These are phyloP conservation scores for Amanita thiersii DNA, from an alignment of 768 basidiomycete species.

Conservation along the genomic window DNA sequence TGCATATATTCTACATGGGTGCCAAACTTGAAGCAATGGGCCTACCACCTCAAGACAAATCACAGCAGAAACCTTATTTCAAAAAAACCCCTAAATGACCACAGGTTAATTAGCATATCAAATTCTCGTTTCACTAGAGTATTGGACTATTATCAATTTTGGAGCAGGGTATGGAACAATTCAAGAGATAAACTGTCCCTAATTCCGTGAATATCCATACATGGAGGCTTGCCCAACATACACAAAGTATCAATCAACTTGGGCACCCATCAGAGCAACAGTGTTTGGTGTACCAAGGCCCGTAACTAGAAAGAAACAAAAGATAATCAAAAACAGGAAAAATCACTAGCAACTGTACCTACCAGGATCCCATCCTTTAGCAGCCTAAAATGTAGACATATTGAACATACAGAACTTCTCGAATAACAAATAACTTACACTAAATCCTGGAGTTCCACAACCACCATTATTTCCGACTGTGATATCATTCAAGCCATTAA, in stretches of 20 bases:
- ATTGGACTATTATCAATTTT: neutral
- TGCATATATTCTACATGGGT: conserved; percentile 76
- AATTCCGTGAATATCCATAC: neutral
- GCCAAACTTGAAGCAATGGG: conserved; percentile 87
- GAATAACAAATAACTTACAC: conserved; percentile 30
- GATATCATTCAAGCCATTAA: conserved; percentile 46
- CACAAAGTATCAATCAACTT: no score
- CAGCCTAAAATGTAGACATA: conserved; percentile 26
- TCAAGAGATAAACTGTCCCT: conserved; percentile 57
- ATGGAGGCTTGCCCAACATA: no score
- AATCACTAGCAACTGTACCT: conserved; percentile 13
- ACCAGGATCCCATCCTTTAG: conserved; percentile 55
- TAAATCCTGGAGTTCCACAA: conserved; percentile 61
- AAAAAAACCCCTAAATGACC: conserved; percentile 71
- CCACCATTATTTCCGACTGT: conserved; percentile 46
- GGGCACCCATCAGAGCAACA: conserved; percentile 29
- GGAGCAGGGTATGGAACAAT: conserved; percentile 83
- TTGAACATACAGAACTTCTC: neutral
- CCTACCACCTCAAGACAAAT: conserved; percentile 47
- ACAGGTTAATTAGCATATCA: conserved; percentile 79
- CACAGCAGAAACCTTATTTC: conserved; percentile 36
- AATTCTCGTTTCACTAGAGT: neutral
- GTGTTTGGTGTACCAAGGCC: conserved; percentile 51
- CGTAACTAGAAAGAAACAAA: conserved; percentile 30
- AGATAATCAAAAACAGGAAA: conserved; percentile 2